Evolutionary conservation across 2,329 filamentous ascomycete species (phyloP).

Genomic region (Penicillium sp.): DNA sequence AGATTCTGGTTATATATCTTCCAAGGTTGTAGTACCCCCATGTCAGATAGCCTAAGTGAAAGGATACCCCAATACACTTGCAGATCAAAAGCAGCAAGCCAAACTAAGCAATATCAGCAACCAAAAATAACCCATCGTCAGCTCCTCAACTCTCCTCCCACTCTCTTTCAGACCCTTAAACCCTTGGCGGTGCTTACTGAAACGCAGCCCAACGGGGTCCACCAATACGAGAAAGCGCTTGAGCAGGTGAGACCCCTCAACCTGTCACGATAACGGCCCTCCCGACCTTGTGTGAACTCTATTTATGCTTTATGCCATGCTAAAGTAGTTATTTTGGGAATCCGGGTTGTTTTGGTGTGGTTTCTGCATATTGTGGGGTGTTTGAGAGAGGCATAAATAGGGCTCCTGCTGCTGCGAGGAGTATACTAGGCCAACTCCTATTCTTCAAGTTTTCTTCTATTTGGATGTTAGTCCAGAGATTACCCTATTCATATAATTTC

Average conservation of each 20-base stretch:
- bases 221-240: slow-evolving; percentile 14
- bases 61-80: too few species aligned
- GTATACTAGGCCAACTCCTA: not conserved
- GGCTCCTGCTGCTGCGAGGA: not conserved
- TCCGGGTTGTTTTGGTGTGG: not conserved
- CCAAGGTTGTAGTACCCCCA: too few species aligned
- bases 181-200: slow-evolving; percentile 27
- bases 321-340: not conserved
- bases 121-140: slow-evolving; percentile 23
- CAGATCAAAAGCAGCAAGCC: too few species aligned
- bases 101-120: not conserved
- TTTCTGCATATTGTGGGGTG: not conserved
- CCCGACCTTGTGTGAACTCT: not conserved
- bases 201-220: slow-evolving; percentile 6
- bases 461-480: too few species aligned
- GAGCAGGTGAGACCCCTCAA: not conserved
- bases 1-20: too few species aligned
- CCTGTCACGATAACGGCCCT: not conserved
- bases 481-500: too few species aligned
- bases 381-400: not conserved
- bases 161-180: slow-evolving; percentile 6
- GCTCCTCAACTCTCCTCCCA: too few species aligned
- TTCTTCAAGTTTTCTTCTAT: too few species aligned
- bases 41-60: too few species aligned
- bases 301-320: not conserved